Evolutionary conservation across 306 rosid genomes (phyloP).

Genomic region (Rubus parviflorus): DNA sequence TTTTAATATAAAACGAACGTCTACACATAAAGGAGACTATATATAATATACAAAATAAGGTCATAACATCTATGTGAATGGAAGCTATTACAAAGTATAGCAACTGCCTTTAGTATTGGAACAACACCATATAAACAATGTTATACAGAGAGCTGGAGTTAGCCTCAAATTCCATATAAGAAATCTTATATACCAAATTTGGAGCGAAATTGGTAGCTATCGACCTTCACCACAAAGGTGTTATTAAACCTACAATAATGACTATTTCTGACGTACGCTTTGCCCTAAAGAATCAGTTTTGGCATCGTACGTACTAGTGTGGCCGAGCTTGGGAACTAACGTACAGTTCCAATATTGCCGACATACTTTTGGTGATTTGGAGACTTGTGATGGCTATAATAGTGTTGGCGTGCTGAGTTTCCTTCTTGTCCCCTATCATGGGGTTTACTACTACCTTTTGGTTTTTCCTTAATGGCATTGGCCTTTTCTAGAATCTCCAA

Average conservation of each 20-base stretch:
- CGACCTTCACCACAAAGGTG: not conserved
- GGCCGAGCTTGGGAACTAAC: not conserved
- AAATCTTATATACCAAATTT: too few species aligned
- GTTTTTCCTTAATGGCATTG: slow-evolving; percentile 23
- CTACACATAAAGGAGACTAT: too few species aligned
- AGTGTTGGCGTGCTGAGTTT: not conserved
- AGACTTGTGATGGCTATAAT: not conserved
- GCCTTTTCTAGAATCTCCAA: slow-evolving; percentile 37
- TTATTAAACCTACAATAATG: not conserved
- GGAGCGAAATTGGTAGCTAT: too few species aligned
- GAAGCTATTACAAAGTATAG: too few species aligned
- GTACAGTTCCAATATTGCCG: not conserved
- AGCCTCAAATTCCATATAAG: too few species aligned
- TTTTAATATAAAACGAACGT: too few species aligned
- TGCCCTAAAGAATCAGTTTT: not conserved
- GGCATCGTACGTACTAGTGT: not conserved
- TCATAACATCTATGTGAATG: too few species aligned
- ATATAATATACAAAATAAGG: too few species aligned
- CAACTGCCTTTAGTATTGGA: too few species aligned
- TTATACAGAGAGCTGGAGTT: too few species aligned
- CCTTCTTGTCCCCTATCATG: not conserved
- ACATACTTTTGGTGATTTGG: slow-evolving; percentile 6
- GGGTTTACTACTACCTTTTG: slow-evolving; percentile 32
- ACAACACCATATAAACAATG: too few species aligned
- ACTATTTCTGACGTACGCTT: not conserved